These are phyloP conservation scores for Clavariopsis aquatica DNA, from an alignment of 495 filamentous ascomycete species.

Conservation along the genomic window DNA sequence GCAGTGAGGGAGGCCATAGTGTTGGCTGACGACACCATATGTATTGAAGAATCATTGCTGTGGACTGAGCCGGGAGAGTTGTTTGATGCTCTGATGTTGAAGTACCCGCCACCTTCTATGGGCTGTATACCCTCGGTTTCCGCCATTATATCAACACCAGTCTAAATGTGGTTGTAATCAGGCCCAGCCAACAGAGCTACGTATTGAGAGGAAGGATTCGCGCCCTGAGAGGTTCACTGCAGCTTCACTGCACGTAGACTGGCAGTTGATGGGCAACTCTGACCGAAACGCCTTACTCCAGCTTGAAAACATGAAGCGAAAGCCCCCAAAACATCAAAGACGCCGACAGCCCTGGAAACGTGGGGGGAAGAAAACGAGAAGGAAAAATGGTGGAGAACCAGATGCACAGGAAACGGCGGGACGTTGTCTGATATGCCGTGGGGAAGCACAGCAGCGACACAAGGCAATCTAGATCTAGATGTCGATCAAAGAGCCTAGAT, in stretches of 20 bases:
- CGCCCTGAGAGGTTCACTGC: background rate
- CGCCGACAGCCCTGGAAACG: background rate
- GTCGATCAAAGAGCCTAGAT: slow-evolving; percentile 1
- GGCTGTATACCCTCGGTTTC: background rate
- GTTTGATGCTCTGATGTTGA: background rate
- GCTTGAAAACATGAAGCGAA: slow-evolving; percentile 3
- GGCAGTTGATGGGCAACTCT: background rate
- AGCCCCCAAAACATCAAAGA: slow-evolving; percentile 3
- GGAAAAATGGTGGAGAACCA: background rate
- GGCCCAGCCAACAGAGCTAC: background rate
- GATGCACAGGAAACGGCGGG: background rate
- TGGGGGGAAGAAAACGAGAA: background rate
- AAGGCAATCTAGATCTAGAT: background rate
- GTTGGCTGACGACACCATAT: slow-evolving; percentile 7
- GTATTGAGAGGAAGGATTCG: no score
- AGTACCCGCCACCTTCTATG: slow-evolving; percentile 11
- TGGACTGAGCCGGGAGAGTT: slow-evolving; percentile 13
- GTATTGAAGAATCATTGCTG: slow-evolving; percentile 19
- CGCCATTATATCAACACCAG: background rate
- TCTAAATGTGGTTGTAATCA: no score
- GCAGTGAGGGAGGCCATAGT: slow-evolving; percentile 56
- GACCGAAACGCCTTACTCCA: slow-evolving; percentile 5
- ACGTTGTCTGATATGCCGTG: background rate
- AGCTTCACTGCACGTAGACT: background rate
- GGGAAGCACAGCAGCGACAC: background rate